A percentile compares a stretch with the other conserved stretches of the same genome.
phyloP scores from a whole-genome alignment of 805 yeast species.

The Candida schatavii region DNA sequence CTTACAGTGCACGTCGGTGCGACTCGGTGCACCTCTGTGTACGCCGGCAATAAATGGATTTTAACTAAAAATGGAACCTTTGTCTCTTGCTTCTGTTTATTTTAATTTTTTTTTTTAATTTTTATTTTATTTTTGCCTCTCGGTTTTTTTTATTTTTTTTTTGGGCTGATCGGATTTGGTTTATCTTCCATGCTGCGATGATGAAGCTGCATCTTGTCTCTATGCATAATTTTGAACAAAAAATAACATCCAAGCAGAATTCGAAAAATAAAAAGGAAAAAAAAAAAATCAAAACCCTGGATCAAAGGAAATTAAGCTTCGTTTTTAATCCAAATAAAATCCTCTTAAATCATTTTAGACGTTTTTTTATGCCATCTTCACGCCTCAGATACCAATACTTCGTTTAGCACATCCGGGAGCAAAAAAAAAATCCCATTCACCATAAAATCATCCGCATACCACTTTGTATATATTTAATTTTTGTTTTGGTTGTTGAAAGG shows the following conservation, averaged over 20 bases:
- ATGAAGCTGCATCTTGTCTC: constrained; percentile 1
- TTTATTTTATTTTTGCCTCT: neutral
- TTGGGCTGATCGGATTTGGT: neutral
- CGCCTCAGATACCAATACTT: constrained; percentile 2
- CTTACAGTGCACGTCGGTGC: too few relatives aligned
- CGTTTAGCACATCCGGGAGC: too few relatives aligned
- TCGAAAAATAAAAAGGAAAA: neutral
- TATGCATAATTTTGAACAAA: constrained; percentile 1
- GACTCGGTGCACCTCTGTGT: too few relatives aligned
- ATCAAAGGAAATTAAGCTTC: neutral
- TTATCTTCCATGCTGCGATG: neutral
- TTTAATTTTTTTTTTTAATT: neutral
- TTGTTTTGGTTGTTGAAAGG: neutral
- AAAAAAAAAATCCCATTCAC: too few relatives aligned
- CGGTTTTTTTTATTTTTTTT: neutral
- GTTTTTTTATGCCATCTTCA: neutral
- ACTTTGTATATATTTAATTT: too few relatives aligned
- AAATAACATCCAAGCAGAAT: neutral
- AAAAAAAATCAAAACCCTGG: neutral
- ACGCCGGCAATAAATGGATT: too few relatives aligned
- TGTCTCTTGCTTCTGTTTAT: neutral
- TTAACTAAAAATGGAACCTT: neutral
- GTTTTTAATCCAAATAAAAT: constrained; percentile 1
- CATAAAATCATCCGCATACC: too few relatives aligned
- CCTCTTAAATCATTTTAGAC: neutral